A percentile compares a stretch with the other conserved stretches of the same genome.
Evolutionary conservation across 2,329 filamentous ascomycete species (phyloP).

Genomic region (Fusarium verticillioides): DNA sequence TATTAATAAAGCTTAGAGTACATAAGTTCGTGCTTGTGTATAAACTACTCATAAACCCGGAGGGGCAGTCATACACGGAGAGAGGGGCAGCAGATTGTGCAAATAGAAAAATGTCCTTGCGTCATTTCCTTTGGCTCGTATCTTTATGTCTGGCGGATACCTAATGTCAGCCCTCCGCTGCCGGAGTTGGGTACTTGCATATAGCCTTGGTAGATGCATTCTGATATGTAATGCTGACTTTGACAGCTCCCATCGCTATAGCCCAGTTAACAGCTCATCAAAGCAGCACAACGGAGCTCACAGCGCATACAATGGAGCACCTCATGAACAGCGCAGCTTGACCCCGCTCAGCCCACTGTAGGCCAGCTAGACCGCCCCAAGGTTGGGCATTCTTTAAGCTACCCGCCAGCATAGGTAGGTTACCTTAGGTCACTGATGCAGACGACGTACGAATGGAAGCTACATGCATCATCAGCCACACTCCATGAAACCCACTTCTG

Average conservation of each 20-base stretch:
- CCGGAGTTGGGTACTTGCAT: constrained; percentile 24
- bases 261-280: constrained; percentile 11
- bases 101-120: constrained; percentile 36
- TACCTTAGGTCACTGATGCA: constrained; percentile 1
- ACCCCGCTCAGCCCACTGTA: constrained; percentile 27
- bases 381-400: constrained; percentile 31
- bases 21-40: background rate
- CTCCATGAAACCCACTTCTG: constrained; percentile 22
- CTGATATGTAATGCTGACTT: constrained; percentile 12
- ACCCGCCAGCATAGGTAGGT: background rate
- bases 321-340: constrained; percentile 24
- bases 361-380: constrained; percentile 29
- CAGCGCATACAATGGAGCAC: constrained; percentile 12
- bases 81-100: constrained; percentile 31
- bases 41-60: background rate
- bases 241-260: constrained; percentile 17
- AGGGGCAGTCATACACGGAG: background rate
- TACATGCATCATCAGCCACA: constrained; percentile 46
- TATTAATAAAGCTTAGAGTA: background rate
- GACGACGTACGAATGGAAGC: constrained; percentile 22
- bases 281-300: constrained; percentile 9
- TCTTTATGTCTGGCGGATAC: background rate
- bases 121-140: constrained; percentile 42
- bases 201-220: constrained; percentile 4
- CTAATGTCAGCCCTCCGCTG: constrained; percentile 6